phyloP scores from a whole-genome alignment of 1,284 basidiomycete genomes.

The Ceratorhiza oryzae-sativae region DNA sequence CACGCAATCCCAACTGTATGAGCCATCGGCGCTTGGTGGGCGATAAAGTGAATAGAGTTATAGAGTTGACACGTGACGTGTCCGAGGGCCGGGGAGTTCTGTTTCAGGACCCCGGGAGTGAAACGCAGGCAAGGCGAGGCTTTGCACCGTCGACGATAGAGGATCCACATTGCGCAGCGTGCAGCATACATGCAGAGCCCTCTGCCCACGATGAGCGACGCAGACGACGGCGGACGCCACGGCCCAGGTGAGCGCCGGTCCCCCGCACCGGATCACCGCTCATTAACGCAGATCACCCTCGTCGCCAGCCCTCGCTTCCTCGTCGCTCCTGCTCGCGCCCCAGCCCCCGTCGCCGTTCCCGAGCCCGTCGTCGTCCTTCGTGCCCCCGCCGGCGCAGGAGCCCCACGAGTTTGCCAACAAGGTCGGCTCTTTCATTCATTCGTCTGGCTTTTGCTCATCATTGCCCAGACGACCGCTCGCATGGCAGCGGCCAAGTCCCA shows the following conservation, averaged over 20 bases:
- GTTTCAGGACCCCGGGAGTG: constrained; percentile 35
- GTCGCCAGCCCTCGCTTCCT: constrained; percentile 50
- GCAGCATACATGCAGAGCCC: constrained; percentile 14
- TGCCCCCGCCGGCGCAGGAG: constrained; percentile 67
- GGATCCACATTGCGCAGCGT: no score
- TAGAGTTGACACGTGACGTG: constrained; percentile 24
- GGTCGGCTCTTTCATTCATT: constrained; percentile 25
- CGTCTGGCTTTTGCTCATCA: constrained; percentile 1
- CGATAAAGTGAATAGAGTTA: constrained; percentile 1
- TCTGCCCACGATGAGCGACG: not conserved
- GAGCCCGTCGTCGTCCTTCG: constrained; percentile 68
- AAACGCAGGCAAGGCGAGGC: constrained; percentile 18
- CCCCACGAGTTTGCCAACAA: constrained; percentile 70
- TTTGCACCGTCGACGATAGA: not conserved
- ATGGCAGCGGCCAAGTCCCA: constrained; percentile 35
- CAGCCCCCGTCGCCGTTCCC: constrained; percentile 67
- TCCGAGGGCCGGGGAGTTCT: constrained; percentile 4
- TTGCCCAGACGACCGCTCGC: constrained; percentile 16
- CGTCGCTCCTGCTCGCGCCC: constrained; percentile 55
- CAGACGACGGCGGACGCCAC: not conserved
- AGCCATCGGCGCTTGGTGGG: no score
- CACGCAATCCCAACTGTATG: no score
- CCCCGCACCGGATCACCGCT: constrained; percentile 22
- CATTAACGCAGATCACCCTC: constrained; percentile 43
- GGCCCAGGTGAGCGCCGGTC: not conserved